Evolutionary conservation across 2,329 filamentous ascomycete genomes (phyloP).

Genomic region (Diplodia corticola): DNA sequence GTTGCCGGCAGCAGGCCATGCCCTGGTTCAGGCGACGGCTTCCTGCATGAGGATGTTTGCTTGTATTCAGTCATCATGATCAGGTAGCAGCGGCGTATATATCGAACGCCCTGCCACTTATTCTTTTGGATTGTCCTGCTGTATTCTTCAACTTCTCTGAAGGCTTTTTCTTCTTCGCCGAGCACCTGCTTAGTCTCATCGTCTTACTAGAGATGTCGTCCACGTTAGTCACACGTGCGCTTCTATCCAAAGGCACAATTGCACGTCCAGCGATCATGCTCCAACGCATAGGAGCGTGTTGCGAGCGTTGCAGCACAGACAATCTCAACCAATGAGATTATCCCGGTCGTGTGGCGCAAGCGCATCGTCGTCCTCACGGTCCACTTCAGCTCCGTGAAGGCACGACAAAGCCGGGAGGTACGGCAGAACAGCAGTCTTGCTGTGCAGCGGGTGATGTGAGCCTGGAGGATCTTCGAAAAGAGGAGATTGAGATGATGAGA

Average conservation of each 20-base stretch:
- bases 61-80: too few relatives aligned
- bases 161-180: too few relatives aligned
- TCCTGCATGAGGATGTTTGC: too few relatives aligned
- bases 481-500: neutral
- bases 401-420: neutral
- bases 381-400: neutral
- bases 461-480: neutral
- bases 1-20: too few relatives aligned
- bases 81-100: too few relatives aligned
- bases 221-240: neutral
- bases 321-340: neutral
- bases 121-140: too few relatives aligned
- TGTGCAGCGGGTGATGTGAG: neutral
- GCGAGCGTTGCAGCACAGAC: neutral
- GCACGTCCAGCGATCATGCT: neutral
- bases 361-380: neutral
- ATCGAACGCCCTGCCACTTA: too few relatives aligned
- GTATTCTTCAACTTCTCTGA: too few relatives aligned
- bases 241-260: neutral
- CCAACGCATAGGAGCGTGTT: neutral
- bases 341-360: slow-evolving; percentile 1
- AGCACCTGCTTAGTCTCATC: neutral
- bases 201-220: neutral
- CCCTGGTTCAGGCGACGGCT: too few relatives aligned
- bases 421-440: slow-evolving; percentile 1